Base-by-base conservation (phyloP, 2,329 filamentous ascomycete species). In the Coniochaeta sp. region DNA sequence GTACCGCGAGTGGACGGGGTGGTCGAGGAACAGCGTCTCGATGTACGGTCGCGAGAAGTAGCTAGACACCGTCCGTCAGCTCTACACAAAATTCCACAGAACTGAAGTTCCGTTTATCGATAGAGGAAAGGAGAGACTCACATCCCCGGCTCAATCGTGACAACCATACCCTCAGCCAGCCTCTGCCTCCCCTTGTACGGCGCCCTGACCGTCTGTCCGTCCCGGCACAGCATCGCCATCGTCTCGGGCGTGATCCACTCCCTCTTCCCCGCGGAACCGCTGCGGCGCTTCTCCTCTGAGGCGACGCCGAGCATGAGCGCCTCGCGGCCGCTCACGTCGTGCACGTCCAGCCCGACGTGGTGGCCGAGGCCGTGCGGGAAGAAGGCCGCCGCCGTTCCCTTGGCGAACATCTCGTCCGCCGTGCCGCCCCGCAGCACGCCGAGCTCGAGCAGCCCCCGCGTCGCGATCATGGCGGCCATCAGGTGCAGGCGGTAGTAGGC, bases 111-210 rank as follows among this genome's bases (percentile, higher is more conserved):
- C n/a, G n/a, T n/a, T n/a, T n/a, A n/a, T n/a, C 36, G 10, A 22
- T 50, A 55, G 36, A 10, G 40, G 17, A 32, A 55, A 12, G 28
- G 34, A 24, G 19, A n/a, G 10, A 74, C 79, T 72, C 69, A 84
- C 77, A 89, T 79, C 63, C 90, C 90, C 1, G 90, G 90, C 75
- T 95, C 90, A 55, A 93, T 82, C 0, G 90, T 95, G 19, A 95
- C 83, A 42, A 93, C 80, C 78, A 90, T 89, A 57, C 84, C 81
- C 14, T 84, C 76, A 64, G 75, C 72, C 6, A 89, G 76, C n/a
- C 72, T 69, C 61, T 79, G 74, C 24, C 72, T 67, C 14, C 71
- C 72, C 59, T 68, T 68, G 40, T 69, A 69, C 36, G 68, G 72
- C 55, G 66, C 17, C 8, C 28, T 5, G 7, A 34, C 24, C 59